Evolutionary conservation across 1,139 yeast genomes (phyloP).

Genomic region (Sugiyamaella neomexicana): DNA sequence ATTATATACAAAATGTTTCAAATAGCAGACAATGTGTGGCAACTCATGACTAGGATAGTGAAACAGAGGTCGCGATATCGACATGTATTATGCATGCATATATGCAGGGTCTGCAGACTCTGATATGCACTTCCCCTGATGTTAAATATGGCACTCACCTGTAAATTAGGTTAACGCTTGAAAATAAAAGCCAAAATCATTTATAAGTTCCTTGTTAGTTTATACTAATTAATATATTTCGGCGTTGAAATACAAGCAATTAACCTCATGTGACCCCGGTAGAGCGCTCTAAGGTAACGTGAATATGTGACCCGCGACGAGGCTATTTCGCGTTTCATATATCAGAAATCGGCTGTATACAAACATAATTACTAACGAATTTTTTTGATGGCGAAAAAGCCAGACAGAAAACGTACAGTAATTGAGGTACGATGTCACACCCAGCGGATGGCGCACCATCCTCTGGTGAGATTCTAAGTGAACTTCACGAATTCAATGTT

Average conservation of each 20-base stretch:
- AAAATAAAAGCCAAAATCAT: no score
- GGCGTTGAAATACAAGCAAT: no score
- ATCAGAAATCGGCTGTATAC: neutral
- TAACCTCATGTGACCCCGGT: neutral
- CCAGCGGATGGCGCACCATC: neutral
- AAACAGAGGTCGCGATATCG: neutral
- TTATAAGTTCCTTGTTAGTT: no score
- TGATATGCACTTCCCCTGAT: neutral
- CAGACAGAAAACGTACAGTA: no score
- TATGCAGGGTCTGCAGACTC: neutral
- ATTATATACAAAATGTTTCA: neutral
- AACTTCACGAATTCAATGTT: conserved; percentile 44
- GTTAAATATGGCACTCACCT: no score
- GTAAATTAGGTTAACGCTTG: no score
- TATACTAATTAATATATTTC: no score
- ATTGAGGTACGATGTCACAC: neutral
- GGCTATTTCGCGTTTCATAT: neutral
- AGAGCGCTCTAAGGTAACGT: neutral
- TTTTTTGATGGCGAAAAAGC: no score
- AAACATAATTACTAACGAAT: no score
- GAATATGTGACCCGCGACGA: neutral
- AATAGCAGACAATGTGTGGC: neutral
- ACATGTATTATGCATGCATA: neutral
- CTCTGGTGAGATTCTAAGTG: conserved; percentile 31
- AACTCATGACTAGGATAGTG: neutral